Base-by-base conservation (phyloP, 2,329 filamentous ascomycete species). In the Akanthomyces lecanii region DNA sequence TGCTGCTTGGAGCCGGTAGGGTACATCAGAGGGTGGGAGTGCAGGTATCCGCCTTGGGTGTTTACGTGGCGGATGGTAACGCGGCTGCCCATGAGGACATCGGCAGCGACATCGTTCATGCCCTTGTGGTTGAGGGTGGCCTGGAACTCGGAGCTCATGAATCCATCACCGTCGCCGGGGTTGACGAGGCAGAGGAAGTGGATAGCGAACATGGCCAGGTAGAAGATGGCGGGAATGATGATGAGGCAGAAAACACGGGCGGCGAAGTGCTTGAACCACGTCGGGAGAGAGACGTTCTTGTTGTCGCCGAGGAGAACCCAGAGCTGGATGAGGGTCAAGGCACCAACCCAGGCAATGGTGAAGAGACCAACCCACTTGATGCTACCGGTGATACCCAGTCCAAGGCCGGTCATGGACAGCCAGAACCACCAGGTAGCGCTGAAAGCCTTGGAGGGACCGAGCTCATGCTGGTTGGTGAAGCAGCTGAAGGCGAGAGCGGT, bases 91-190 rank as follows among this genome's bases (percentile, higher is more conserved):
- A 95, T 89, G 33, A 90, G 88, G 64, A 99, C 89, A 77, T 99
- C 93, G 36, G 91, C 95, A 2, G 95, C 89, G 5, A 96, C 92
- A 76, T 96, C 92, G 73, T 92, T 89, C 95, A 99, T 99, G 60
- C 86, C 88, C 82, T 98, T 99, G 71, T 88, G 93, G 79, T 98
- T 99, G 68, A 99, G 82, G 2, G 95, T 98, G 38, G 95, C 90
- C 79, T 99, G 95, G 81, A 99, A 99, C 74, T 99, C 95, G 62
- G 94, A 97, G 73, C 93, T 97, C 95, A 99, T 99, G 82, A 99
- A 99, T 62, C 95, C 95, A 76, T 99, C 95, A 61, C 95, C 95
- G 59, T 99, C 95, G 65, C 95, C 95, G 33, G 95, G 95, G 78
- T 99, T 99, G 65, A 89, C 85, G 48, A 99, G 84, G 81, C 91